phyloP scores from a whole-genome alignment of 768 basidiomycete species.

The Tylopilus sp. region DNA sequence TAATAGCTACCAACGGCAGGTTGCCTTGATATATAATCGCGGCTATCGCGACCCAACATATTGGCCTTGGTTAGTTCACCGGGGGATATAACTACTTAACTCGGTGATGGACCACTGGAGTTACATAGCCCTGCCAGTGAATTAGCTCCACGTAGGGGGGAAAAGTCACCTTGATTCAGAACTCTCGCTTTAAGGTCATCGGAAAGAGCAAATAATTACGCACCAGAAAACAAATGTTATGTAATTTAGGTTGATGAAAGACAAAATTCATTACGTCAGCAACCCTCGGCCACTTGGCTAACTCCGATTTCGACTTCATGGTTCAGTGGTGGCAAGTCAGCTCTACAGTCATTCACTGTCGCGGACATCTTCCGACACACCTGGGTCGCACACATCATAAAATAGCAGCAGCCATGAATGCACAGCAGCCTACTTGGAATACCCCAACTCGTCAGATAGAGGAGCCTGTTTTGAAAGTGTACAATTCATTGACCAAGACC shows the following conservation, averaged over 20 bases:
- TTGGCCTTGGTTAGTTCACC: too few relatives aligned
- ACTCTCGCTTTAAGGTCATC: neutral
- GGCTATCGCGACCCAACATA: too few relatives aligned
- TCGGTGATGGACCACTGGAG: too few relatives aligned
- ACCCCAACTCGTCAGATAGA: slow-evolving; percentile 35
- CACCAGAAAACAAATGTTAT: slow-evolving; percentile 5
- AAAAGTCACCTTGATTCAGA: too few relatives aligned
- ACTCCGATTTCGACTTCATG: slow-evolving; percentile 17
- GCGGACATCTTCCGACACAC: slow-evolving; percentile 3
- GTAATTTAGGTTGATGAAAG: neutral
- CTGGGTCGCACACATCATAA: slow-evolving; percentile 2
- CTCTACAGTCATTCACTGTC: slow-evolving; percentile 6
- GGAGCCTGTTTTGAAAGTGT: slow-evolving; percentile 64
- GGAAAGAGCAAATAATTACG: neutral
- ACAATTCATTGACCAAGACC: slow-evolving; percentile 87
- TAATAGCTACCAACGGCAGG: too few relatives aligned
- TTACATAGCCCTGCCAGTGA: too few relatives aligned
- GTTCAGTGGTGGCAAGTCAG: slow-evolving; percentile 23
- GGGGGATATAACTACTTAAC: too few relatives aligned
- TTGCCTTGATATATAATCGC: too few relatives aligned
- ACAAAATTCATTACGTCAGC: slow-evolving; percentile 25
- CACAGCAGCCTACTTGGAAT: slow-evolving; percentile 55
- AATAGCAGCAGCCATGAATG: slow-evolving; percentile 41
- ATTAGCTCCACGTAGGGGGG: neutral
- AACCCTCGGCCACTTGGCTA: neutral